phyloP scores from a whole-genome alignment of 345 rosid genomes.

The Sapria himalayana region DNA sequence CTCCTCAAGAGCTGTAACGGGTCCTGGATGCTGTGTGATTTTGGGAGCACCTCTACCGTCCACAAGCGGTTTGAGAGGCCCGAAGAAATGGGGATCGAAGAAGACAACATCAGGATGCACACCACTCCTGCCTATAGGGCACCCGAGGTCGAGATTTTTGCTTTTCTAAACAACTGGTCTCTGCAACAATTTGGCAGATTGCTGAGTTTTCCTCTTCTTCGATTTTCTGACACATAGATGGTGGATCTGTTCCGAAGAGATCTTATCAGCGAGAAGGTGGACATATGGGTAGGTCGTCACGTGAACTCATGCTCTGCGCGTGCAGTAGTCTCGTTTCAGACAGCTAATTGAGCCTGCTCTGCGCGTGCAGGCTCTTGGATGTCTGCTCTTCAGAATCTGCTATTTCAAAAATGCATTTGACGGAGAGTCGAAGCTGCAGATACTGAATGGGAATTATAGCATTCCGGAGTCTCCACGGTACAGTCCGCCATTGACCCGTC shows the following conservation, averaged over 20 bases:
- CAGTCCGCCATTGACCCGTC: slow-evolving; percentile 37
- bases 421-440: slow-evolving; percentile 91
- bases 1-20: slow-evolving; percentile 65
- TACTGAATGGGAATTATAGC: slow-evolving; percentile 82
- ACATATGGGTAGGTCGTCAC: slow-evolving; percentile 89
- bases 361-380: slow-evolving; percentile 70
- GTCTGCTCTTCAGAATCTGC: slow-evolving; percentile 86
- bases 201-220: slow-evolving; percentile 14
- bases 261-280: slow-evolving; percentile 82
- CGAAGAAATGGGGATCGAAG: slow-evolving; percentile 97
- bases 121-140: slow-evolving; percentile 97
- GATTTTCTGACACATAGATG: slow-evolving; percentile 43
- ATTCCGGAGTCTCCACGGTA: slow-evolving; percentile 70
- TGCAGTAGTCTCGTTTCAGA: no score
- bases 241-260: slow-evolving; percentile 91
- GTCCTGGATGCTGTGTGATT: slow-evolving; percentile 80
- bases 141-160: slow-evolving; percentile 54
- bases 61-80: slow-evolving; percentile 87
- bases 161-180: slow-evolving; percentile 7
- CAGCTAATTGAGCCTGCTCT: slow-evolving; percentile 9
- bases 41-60: slow-evolving; percentile 81
- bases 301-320: no score
- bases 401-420: slow-evolving; percentile 91
- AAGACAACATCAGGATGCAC: slow-evolving; percentile 86
- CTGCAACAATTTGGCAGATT: no score